Percentiles rank a stretch among this genome's conserved stretches.
phyloP scores from a whole-genome alignment of 1,284 basidiomycete genomes.

The Entoloma clypeatum region DNA sequence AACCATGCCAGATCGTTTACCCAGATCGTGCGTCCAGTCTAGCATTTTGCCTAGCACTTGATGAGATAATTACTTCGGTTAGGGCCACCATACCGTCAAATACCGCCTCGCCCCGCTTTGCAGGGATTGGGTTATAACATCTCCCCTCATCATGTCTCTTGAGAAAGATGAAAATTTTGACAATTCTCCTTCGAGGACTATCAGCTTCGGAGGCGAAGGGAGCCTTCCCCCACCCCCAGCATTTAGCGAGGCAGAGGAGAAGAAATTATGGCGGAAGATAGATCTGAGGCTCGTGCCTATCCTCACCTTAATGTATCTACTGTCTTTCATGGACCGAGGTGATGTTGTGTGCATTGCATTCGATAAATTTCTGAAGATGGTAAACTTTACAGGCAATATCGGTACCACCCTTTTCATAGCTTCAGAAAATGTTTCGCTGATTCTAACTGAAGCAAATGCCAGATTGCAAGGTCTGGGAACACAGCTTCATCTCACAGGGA shows the following conservation, averaged over 20 bases:
- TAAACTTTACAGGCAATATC: slow-evolving; percentile 45
- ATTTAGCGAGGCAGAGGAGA: slow-evolving; percentile 50
- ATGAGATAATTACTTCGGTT: too few relatives aligned
- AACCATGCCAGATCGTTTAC: too few relatives aligned
- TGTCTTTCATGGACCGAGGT: slow-evolving; percentile 67
- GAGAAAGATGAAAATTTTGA: slow-evolving; percentile 18
- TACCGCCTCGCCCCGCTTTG: too few relatives aligned
- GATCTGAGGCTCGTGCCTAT: slow-evolving; percentile 64
- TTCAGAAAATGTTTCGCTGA: background rate
- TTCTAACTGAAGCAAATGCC: slow-evolving; percentile 49
- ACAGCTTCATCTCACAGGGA: slow-evolving; percentile 52
- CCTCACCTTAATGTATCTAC: slow-evolving; percentile 58
- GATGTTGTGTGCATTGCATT: background rate
- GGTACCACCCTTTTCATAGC: slow-evolving; percentile 30
- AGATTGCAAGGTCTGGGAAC: slow-evolving; percentile 55
- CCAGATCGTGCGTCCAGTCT: too few relatives aligned
- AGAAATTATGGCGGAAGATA: slow-evolving; percentile 59
- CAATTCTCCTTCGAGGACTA: slow-evolving; percentile 2
- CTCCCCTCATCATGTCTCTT: slow-evolving; percentile 14
- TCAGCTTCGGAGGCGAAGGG: slow-evolving; percentile 39
- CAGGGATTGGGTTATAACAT: too few relatives aligned
- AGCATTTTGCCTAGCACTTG: too few relatives aligned
- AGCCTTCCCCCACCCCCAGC: slow-evolving; percentile 42
- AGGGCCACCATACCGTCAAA: too few relatives aligned
- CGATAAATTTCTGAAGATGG: background rate